A percentile compares a stretch with the other conserved stretches of the same genome.
These are phyloP conservation scores for Lobosporangium transversale DNA, from an alignment of 192 early-diverging fungal genomes.

Conservation along the genomic window DNA sequence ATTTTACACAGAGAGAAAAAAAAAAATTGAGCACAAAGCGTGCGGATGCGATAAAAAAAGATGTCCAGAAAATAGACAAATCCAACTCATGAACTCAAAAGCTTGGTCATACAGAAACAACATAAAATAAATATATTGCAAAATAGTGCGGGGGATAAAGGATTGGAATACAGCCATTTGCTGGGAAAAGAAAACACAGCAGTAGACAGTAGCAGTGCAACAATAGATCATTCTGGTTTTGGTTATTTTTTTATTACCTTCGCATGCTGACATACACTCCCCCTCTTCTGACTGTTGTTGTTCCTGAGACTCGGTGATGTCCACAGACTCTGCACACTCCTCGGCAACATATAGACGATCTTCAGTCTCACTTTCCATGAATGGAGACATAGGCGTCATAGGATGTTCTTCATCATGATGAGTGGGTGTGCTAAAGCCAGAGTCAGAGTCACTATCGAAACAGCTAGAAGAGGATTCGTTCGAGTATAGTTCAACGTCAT, in stretches of 20 bases:
- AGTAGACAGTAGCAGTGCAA: too few relatives aligned
- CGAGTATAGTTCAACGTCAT: slow-evolving; percentile 46
- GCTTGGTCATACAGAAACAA: too few relatives aligned
- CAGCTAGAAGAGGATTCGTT: slow-evolving; percentile 34
- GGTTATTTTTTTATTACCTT: too few relatives aligned
- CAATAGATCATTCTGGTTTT: too few relatives aligned
- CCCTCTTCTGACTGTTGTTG: slow-evolving; percentile 2
- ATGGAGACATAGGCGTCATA: slow-evolving; percentile 53
- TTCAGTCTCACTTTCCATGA: slow-evolving; percentile 47
- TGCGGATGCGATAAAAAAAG: not conserved
- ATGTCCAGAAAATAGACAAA: too few relatives aligned
- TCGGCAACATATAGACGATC: slow-evolving; percentile 34
- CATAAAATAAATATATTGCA: too few relatives aligned
- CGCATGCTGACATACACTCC: not conserved
- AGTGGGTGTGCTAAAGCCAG: slow-evolving; percentile 47
- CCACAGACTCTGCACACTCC: slow-evolving; percentile 12
- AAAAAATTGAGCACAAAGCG: too few relatives aligned
- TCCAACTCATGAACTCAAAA: too few relatives aligned
- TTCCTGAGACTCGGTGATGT: slow-evolving; percentile 16
- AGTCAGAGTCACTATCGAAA: slow-evolving; percentile 52
- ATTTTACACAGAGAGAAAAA: too few relatives aligned
- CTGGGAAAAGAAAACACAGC: slow-evolving; percentile 9
- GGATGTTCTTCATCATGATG: slow-evolving; percentile 37
- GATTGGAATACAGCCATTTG: not conserved
- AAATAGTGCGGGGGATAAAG: slow-evolving; percentile 1